Base-by-base conservation (phyloP, 179 eudicot genomes). In the Carnegiea gigantea region DNA sequence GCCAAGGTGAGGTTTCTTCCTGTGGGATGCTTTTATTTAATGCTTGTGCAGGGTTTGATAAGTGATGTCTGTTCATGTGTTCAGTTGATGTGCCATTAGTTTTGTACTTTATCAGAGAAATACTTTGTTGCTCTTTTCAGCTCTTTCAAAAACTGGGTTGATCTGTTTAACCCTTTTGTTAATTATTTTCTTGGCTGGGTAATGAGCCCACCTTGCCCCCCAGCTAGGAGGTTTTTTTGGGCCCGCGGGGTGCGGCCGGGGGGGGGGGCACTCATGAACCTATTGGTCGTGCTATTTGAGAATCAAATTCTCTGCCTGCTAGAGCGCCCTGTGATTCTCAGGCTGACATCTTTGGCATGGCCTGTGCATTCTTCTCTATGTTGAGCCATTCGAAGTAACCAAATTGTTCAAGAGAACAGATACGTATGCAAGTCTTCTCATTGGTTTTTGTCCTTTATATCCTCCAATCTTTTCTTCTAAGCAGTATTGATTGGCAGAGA, bases 1-100 rank as follows among this genome's bases (percentile, higher is more conserved):
- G 96, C 96, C 46, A 91, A 92, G 96, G 95, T 88, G 44, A 81
- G 89, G 67, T 67, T 28, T 30, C 33, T 28, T 67, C 36, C 71
- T 51, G n/a, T 28, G 28, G 12, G 28, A n/a, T n/a, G 26, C 67
- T 23, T 21, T n/a, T 3, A 40, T 40, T 40, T 40, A 40, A n/a
- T 60, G 67, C 28, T 60, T 60, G 12, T 18, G 15, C 62, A 18
- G 62, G 3, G 21, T 57, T 57, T 57, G 62, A 20, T 18, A 18
- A 3, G 62, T 13, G n/a, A n/a, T 18, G 28, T 60, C 67, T 60
- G 67, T 60, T 60, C 24, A 23, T 60, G 26, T 17, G 53, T 12
- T 38, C 36, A 5, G 38, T 13, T 10, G n/a, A 15, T 17, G 12
- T 38, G 23, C 24, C 9, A 40, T 40, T 40, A 40, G 44, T 60